These are phyloP conservation scores for Torulaspora microellipsoides DNA, from an alignment of 805 yeast species.

Conservation along the genomic window DNA sequence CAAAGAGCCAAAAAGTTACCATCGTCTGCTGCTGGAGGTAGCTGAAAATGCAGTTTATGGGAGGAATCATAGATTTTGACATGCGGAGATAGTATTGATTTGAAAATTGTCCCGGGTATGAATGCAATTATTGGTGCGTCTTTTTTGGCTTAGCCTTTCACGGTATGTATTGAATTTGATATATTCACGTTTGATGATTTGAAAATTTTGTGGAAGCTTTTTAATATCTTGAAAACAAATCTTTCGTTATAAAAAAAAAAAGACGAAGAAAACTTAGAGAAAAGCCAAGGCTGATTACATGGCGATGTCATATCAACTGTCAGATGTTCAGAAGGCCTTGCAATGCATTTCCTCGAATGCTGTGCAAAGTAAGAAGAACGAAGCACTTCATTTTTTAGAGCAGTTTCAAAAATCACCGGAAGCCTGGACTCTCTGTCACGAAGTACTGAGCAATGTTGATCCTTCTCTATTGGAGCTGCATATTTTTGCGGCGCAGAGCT, in stretches of 20 bases:
- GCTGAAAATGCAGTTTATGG: slow-evolving; percentile 86
- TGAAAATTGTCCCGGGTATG: too few relatives aligned
- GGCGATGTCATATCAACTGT: slow-evolving; percentile 12
- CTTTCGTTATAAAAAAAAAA: background rate
- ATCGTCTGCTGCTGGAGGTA: slow-evolving; percentile 74
- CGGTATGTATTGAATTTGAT: too few relatives aligned
- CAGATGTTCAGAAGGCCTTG: slow-evolving; percentile 26
- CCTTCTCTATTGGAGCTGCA: slow-evolving; percentile 48
- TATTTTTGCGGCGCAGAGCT: slow-evolving; percentile 87
- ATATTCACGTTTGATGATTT: background rate
- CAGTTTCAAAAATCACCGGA: slow-evolving; percentile 74
- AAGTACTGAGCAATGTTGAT: slow-evolving; percentile 40
- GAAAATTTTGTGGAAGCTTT: background rate
- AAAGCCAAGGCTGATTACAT: background rate
- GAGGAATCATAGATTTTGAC: slow-evolving; percentile 58
- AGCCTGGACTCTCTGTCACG: slow-evolving; percentile 74
- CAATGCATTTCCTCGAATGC: slow-evolving; percentile 30
- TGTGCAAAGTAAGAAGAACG: slow-evolving; percentile 33
- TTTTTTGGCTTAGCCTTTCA: too few relatives aligned
- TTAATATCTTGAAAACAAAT: background rate
- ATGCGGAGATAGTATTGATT: slow-evolving; percentile 18
- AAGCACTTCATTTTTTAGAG: slow-evolving; percentile 58
- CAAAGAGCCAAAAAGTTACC: slow-evolving; percentile 86
- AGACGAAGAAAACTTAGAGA: background rate
- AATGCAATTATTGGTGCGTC: too few relatives aligned